Base-by-base conservation (phyloP, 2,329 filamentous ascomycete genomes). In the Cladosporium cucumerinum region DNA sequence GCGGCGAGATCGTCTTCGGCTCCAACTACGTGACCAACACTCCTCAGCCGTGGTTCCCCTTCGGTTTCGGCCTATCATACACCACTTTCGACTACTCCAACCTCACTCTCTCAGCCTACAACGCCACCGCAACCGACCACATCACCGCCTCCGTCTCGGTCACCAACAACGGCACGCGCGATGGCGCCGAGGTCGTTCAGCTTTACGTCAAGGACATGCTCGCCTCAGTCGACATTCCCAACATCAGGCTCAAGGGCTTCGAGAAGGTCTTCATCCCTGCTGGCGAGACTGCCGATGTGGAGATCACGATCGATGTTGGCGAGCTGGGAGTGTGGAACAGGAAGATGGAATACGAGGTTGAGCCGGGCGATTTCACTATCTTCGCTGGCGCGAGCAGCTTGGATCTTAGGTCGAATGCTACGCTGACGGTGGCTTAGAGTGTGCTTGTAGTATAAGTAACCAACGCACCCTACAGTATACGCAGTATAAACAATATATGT, bases 1-100 rank as follows among this genome's bases (percentile, higher is more conserved):
- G 90, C 66, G 87, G 87, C 1, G 87, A 85, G 0, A 74, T 90
- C 57, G 77, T 82, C 3, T 90, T 90, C 69, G 87, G 87, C 1
- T 85, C 83, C 71, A 85, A 85, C 70, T 91, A 90, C 71, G 87
- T 89, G 10, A 80, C 90, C 18, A 81, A 83, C 52, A 84, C 79
- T 4, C 86, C 87, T 0, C 78, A 82, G 10, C 87, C 87, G 0
- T 81, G 89, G 0, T 92, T 93, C 77, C 84, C 89, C 64, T 96
- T 96, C 74, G 90, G 90, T 12, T 87, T 92, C 73, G 89, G 92
- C 2, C 82, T 95, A 1, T 90, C 88, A 12, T 95, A 93, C 77
- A 93, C 90, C 0, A 86, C 80, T 0, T 64, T 64, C 55, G 51
- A 64, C 11, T 59, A 58, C 30, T 64, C 62, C 21, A 59, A 64